phyloP scores from a whole-genome alignment of 2,329 filamentous ascomycete genomes.

The Hypoxylon sp. region DNA sequence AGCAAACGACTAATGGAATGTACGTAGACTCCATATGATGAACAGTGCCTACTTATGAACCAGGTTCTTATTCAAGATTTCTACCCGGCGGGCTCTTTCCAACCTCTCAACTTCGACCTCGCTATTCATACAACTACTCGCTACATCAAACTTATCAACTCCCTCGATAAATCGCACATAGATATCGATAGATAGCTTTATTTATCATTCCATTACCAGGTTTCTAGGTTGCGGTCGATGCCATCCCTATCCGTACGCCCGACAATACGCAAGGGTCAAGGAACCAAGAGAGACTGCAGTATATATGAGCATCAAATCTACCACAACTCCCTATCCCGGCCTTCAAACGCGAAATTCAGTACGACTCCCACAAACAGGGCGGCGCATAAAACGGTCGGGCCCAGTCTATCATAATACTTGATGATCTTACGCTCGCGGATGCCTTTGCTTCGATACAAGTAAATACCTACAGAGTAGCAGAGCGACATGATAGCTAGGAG shows the following conservation, averaged over 20 bases:
- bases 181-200: neutral
- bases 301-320: slow-evolving; percentile 48
- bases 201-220: neutral
- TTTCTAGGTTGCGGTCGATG: neutral
- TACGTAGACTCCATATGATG: no score
- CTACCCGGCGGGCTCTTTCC: neutral
- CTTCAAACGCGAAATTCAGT: slow-evolving; percentile 84
- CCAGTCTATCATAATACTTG: slow-evolving; percentile 90
- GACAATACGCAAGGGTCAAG: neutral
- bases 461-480: slow-evolving; percentile 85
- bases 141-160: neutral
- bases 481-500: slow-evolving; percentile 81
- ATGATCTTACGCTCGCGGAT: slow-evolving; percentile 88
- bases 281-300: neutral
- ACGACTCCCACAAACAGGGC: slow-evolving; percentile 79
- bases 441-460: slow-evolving; percentile 87
- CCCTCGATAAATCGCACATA: neutral
- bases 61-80: neutral
- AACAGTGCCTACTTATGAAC: neutral
- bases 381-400: slow-evolving; percentile 81
- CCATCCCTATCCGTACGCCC: neutral
- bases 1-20: no score
- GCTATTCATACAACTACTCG: slow-evolving; percentile 13
- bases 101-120: neutral
- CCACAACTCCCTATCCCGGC: slow-evolving; percentile 71